Conservation (phyloP, 345 rosid genomes). For the Populus simonii region DNA sequence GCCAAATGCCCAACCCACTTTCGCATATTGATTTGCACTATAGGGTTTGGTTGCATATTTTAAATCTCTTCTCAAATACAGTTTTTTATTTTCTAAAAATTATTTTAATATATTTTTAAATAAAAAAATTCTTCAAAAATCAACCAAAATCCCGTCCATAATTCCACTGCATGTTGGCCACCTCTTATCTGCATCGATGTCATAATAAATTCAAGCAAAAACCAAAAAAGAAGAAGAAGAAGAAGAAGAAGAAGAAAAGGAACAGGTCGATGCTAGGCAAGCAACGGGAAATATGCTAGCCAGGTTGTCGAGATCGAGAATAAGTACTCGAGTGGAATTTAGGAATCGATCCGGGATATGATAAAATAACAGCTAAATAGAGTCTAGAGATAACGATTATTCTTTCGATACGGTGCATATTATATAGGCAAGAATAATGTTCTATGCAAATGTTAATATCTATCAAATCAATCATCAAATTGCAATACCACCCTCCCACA, state of each 20-base stretch:
- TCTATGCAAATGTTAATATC: too few species aligned
- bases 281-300: not conserved
- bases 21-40: not conserved
- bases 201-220: too few species aligned
- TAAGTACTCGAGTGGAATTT: conserved; percentile 5
- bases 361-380: not conserved
- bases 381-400: not conserved
- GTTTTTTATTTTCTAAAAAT: too few species aligned
- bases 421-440: not conserved
- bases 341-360: not conserved
- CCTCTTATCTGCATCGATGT: too few species aligned
- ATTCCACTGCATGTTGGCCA: too few species aligned
- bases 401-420: not conserved
- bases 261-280: not conserved
- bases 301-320: not conserved
- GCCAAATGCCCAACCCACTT: conserved; percentile 1
- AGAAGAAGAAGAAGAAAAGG: too few species aligned
- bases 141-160: not conserved
- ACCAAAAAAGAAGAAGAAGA: too few species aligned
- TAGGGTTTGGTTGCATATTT: not conserved
- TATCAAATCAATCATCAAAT: not conserved
- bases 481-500: not conserved
- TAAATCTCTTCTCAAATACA: too few species aligned
- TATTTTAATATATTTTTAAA: too few species aligned
- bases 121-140: too few species aligned